Conservation (phyloP, 129 eudicot species). For the Rutidosis leptorrhynchoides region DNA sequence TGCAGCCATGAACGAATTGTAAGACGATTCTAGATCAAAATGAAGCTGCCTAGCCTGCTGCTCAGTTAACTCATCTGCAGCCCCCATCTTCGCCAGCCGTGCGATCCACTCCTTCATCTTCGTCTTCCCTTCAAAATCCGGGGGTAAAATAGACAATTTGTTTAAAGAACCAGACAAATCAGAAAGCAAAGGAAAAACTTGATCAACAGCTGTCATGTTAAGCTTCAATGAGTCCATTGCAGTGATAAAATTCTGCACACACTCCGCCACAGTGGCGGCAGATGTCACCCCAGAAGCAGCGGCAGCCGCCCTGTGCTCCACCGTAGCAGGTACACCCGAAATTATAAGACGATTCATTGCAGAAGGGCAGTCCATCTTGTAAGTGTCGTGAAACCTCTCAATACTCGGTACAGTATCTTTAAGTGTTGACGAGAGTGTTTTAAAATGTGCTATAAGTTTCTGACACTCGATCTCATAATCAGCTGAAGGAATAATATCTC, state of each 20-base stretch:
- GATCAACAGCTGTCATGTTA: conserved; percentile 91
- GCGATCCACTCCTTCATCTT: conserved; percentile 83
- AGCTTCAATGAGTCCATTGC: conserved; percentile 86
- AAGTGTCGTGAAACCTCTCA: conserved; percentile 70
- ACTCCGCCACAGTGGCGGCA: conserved; percentile 80
- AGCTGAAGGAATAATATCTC: conserved; percentile 67
- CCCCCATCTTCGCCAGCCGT: conserved; percentile 74
- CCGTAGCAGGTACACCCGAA: conserved; percentile 91
- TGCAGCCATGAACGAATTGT: conserved; percentile 91
- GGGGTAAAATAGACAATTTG: conserved; percentile 63
- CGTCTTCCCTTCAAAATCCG: conserved; percentile 87
- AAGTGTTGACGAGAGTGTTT: conserved; percentile 64
- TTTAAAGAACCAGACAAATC: conserved; percentile 68
- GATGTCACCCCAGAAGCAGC: conserved; percentile 52
- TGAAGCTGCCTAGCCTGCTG: conserved; percentile 93
- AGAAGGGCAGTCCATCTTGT: conserved; percentile 78
- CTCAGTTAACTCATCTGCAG: conserved; percentile 81
- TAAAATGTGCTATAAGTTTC: conserved; percentile 76
- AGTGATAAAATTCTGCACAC: conserved; percentile 85
- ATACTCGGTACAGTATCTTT: conserved; percentile 74
- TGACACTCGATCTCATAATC: conserved; percentile 77
- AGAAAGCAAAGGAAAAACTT: conserved; percentile 71
- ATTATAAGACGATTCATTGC: conserved; percentile 70
- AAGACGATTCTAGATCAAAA: conserved; percentile 73
- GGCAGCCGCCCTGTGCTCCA: conserved; percentile 83